These are phyloP conservation scores for Passalora sequoiae DNA, from an alignment of 2,329 filamentous ascomycete species.

Conservation along the genomic window DNA sequence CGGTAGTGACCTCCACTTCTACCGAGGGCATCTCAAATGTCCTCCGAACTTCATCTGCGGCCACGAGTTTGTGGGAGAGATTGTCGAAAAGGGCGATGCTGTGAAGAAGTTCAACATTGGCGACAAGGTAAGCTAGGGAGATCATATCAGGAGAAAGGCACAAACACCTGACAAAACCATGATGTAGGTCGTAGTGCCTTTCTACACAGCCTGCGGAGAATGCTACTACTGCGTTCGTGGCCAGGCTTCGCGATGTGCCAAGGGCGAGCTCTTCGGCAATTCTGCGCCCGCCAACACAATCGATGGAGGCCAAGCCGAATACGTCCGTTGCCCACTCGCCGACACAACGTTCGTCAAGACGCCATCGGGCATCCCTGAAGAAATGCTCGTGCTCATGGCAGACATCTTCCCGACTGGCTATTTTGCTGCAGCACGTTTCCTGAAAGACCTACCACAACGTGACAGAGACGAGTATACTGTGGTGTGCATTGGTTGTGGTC, in stretches of 20 bases:
- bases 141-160: conserved; percentile 1
- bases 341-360: conserved; percentile 76
- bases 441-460: conserved; percentile 56
- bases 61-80: conserved; percentile 79
- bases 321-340: conserved; percentile 69
- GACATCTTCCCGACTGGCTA: conserved; percentile 84
- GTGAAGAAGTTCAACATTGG: conserved; percentile 67
- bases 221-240: conserved; percentile 83
- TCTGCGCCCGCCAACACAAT: conserved; percentile 31
- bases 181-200: conserved; percentile 67
- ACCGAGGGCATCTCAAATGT: conserved; percentile 71
- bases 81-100: conserved; percentile 61
- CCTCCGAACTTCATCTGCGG: conserved; percentile 60
- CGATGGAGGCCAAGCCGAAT: conserved; percentile 31
- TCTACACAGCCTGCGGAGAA: conserved; percentile 69
- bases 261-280: conserved; percentile 61
- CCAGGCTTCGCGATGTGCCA: conserved; percentile 70
- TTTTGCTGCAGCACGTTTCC: conserved; percentile 75
- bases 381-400: conserved; percentile 74
- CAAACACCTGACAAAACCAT: not conserved
- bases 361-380: conserved; percentile 64
- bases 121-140: conserved; percentile 45
- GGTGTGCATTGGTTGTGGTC: conserved; percentile 77
- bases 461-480: conserved; percentile 63
- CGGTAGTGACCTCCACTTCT: conserved; percentile 83